Conservation (phyloP, 345 rosid species). For the Schrenkiella parvula region DNA sequence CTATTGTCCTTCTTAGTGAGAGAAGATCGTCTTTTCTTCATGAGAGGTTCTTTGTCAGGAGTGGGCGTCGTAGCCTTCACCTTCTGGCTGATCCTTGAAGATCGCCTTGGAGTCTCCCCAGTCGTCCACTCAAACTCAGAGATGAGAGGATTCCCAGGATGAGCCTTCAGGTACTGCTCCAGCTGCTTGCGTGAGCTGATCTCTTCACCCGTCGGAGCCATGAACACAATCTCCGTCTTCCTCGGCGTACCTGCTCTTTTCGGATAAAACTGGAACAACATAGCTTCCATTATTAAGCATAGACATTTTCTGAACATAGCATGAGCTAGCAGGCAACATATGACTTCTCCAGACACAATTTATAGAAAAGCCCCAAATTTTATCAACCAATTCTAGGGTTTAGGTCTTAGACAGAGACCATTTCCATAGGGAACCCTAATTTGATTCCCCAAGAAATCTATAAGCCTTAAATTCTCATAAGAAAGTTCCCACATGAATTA, state of each 20-base stretch:
- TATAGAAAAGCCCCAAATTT: conserved; percentile 16
- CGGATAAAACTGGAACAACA: conserved; percentile 51
- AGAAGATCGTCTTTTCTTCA: conserved; percentile 59
- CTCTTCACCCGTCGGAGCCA: conserved; percentile 84
- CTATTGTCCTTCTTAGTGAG: conserved; percentile 27
- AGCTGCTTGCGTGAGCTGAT: conserved; percentile 56
- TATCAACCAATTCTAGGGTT: conserved; percentile 15
- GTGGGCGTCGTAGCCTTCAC: conserved; percentile 64
- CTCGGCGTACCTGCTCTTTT: conserved; percentile 59
- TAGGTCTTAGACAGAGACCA: not conserved
- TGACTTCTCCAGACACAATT: not conserved
- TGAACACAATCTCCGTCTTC: conserved; percentile 63
- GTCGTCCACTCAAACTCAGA: conserved; percentile 85
- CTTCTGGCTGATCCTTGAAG: conserved; percentile 79
- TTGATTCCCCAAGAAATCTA: not conserved
- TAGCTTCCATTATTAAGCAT: not conserved
- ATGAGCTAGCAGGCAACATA: not conserved
- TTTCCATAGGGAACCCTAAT: conserved; percentile 12
- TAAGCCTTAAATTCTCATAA: not conserved
- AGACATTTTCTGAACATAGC: not conserved
- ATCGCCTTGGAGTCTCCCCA: conserved; percentile 89
- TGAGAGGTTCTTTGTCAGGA: conserved; percentile 53
- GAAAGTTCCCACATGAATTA: not conserved
- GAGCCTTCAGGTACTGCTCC: conserved; percentile 74
- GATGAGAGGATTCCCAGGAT: conserved; percentile 64